Conservation (phyloP, 257 asterid species). For the Capsicum pubescens region DNA sequence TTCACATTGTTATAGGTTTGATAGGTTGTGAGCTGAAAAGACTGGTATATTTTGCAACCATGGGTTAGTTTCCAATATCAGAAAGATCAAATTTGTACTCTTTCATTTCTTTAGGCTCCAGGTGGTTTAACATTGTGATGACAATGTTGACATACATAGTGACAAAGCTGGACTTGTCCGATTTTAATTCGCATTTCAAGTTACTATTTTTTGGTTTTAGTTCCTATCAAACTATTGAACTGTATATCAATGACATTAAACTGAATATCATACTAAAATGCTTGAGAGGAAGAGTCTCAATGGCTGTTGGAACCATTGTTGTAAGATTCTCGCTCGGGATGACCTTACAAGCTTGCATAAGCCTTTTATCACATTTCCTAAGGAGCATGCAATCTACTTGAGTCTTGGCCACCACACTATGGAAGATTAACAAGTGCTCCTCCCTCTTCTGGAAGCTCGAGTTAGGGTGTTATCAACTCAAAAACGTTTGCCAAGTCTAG, state of each 20-base stretch:
- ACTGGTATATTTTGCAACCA: slow-evolving; percentile 6
- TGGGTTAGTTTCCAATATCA: background rate
- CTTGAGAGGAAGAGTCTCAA: background rate
- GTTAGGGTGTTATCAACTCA: background rate
- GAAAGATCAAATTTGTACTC: slow-evolving; percentile 2
- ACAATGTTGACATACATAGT: background rate
- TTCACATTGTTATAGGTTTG: slow-evolving; percentile 20
- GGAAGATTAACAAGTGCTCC: background rate
- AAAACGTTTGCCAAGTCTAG: background rate
- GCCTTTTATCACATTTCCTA: background rate
- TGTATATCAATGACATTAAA: background rate
- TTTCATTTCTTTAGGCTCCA: background rate
- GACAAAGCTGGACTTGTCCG: background rate
- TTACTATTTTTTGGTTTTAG: background rate
- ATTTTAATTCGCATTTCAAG: background rate
- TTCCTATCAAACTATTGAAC: background rate
- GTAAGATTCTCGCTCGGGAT: background rate
- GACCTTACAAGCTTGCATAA: background rate
- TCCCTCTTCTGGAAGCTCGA: background rate
- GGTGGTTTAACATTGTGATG: slow-evolving; percentile 6
- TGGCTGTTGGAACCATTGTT: no score
- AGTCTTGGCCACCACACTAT: background rate
- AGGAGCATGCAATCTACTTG: background rate
- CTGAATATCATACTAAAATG: background rate
- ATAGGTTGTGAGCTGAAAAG: background rate